Base-by-base conservation (phyloP, 306 rosid genomes). In the Quercus gilva region DNA sequence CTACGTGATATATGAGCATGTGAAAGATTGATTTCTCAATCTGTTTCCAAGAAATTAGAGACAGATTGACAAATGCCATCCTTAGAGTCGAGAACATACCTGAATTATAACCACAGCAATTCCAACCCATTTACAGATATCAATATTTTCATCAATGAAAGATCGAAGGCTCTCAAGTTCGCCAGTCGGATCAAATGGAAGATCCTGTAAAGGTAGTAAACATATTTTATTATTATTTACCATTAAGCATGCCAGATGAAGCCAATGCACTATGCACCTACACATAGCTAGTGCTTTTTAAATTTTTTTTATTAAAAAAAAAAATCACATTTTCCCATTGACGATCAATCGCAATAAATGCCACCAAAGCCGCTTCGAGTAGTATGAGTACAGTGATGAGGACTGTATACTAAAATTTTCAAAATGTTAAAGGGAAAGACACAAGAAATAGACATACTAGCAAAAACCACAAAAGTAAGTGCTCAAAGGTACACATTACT, bases 121-220 rank as follows among this genome's bases (percentile, higher is more conserved):
- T 67, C 98, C 98, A 53, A 87, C 86, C 98, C 99, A 96, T 85
- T 76, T 82, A 83, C 92, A 96, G 73, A 91, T 75, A 70, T 91
- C 96, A 59, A 52, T 76, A 78, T 96, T 93, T 23, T 89, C 90
- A 82, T 87, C 85, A 77, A 96, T 82, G 86, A 91, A 96, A 52
- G 86, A 71, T 74, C 80, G 84, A 76, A 96, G 86, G 83, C 79
- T 83, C 4, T 89, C 88, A 69, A 95, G 88, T 80, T 90, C 87
- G 45, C 98, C 98, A 5, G 98, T 96, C 15, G 98, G 92, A 84
- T 96, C 97, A 19, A 80, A 28, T 31, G 99, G 99, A 83, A 96
- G 71, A 87, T 93, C 97, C 99, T 96, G 83, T 79, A 74, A 60
- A 83, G 75, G 53, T n/a, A 89, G 76, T 31, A 20, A 51, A 75